Evolutionary conservation across 2,329 filamentous ascomycete species (phyloP), one percentile per base, ranked within the genome.

Genomic region (Cladophialophora bantiana): DNA sequence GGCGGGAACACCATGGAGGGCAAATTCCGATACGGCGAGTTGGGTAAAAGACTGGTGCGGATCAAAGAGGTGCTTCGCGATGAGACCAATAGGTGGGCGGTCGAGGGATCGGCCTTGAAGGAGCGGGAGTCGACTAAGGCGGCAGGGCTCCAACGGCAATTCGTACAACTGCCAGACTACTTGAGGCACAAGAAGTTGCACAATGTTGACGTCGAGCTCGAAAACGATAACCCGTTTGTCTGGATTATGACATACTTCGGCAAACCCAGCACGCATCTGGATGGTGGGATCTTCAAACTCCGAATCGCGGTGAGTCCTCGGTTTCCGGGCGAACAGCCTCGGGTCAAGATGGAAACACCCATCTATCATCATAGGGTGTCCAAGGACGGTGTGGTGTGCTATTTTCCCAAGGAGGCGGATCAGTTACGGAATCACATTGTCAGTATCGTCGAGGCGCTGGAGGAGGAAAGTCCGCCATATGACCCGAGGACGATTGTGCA

Each of bases 191-290:
- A 88, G 68, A 88, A 90, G 57, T 85, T 88, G 32, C 83, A 88
- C 34, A 90, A 92, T 0, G 84, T 97, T 65, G 90, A 93, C 72
- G 81, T 98, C 42, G 86, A 89, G 64, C 82, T 98, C 6, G 89
- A 91, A 35, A 84, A 95, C 70, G 86, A 84, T 45, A 98, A 97
- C 73, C 94, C 94, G 0, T 97, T 97, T 75, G 84, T 94, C 20
- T 98, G 95, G 95, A 79, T 85, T 20, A 77, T 98, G 67, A 95
- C 92, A 1, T 94, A 97, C 76, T 96, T 97, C 76, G 95, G 95
- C 32, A 87, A 90, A 62, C 92, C 93, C 0, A 96, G 95, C 90
- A 96, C 93, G 5, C 93, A 96, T 72, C 86, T 98, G 1, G 94
- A 98, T 73, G 94, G 94, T 15, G 93, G 94, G 1, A 86, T 98